Base-by-base conservation (phyloP, 2,329 filamentous ascomycete genomes). In the Claviceps purpurea region DNA sequence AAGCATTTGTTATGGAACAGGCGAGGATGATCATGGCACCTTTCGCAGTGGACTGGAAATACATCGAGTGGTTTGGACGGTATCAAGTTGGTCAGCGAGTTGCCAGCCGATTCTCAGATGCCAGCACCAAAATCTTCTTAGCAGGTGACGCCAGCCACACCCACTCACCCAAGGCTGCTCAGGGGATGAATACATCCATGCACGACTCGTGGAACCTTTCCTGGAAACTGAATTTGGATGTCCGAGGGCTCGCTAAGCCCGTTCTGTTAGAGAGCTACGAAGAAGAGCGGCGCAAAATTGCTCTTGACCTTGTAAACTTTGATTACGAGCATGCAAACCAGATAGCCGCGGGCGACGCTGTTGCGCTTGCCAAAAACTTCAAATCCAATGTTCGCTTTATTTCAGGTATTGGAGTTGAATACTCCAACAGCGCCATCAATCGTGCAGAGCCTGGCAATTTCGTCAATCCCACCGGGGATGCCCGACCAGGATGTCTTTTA, bases 11-110 rank as follows among this genome's bases (percentile, higher is more conserved):
- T 49, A 87, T 87, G 75, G 73, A 77, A 58, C 76, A 80, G 47
- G 82, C 82, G 6, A 73, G 72, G 59, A 73, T 77, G 58, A 82
- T 82, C 53, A 75, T 82, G 68, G 71, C 72, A 5, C 79, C 79
- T 1, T 82, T 77, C 60, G 67, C 65, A 50, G 67, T 82, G 44
- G 68, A 75, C 47, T 82, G 79, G 78, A 75, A 73, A 58, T 76
- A 76, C 50, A 71, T 80, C 49, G 70, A 83, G 65, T 88, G 84
- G 82, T 88, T 87, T 68, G 84, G 82, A 46, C 79, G 81, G 44
- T 88, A 87, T 62, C 76, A 81, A 58, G 82, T 87, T 53, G 81
- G 82, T 11, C 83, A 87, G 68, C 78, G 85, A 18, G 76, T 89
- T 22, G 85, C 85, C 2, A 79, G 79, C 57, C 75, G 78, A 47